phyloP scores from a whole-genome alignment of 306 rosid species.

The Morella rubra region DNA sequence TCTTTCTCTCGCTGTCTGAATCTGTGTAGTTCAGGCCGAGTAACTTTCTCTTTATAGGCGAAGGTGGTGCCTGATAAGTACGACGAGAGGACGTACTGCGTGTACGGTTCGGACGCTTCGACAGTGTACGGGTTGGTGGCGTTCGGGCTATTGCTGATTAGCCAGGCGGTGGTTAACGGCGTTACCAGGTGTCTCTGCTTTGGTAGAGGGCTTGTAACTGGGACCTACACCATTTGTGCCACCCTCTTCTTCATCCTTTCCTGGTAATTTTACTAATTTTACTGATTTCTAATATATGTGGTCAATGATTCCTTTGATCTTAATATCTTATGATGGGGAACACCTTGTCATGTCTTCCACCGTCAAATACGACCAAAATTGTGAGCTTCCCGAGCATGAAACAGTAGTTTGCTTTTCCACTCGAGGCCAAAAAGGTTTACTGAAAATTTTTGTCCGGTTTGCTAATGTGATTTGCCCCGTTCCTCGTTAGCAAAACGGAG shows the following conservation, averaged over 20 bases:
- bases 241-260: constrained; percentile 71
- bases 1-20: not conserved
- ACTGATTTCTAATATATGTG: not conserved
- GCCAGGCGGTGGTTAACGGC: constrained; percentile 66
- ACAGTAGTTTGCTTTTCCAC: not conserved
- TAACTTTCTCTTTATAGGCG: constrained; percentile 41
- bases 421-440: no score
- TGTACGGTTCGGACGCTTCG: constrained; percentile 80
- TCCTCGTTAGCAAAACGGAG: not conserved
- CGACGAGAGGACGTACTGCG: constrained; percentile 66
- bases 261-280: constrained; percentile 50
- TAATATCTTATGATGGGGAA: no score
- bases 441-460: not conserved
- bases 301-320: not conserved
- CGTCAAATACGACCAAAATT: not conserved
- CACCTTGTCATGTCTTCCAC: not conserved
- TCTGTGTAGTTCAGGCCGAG: not conserved
- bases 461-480: not conserved
- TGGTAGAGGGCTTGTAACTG: constrained; percentile 78
- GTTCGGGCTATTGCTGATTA: constrained; percentile 53
- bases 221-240: constrained; percentile 60
- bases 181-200: constrained; percentile 89
- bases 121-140: constrained; percentile 86
- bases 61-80: constrained; percentile 64
- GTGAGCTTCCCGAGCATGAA: not conserved